phyloP scores from a whole-genome alignment of 169 alveolate species.

The Cryptosporidium sp. region DNA sequence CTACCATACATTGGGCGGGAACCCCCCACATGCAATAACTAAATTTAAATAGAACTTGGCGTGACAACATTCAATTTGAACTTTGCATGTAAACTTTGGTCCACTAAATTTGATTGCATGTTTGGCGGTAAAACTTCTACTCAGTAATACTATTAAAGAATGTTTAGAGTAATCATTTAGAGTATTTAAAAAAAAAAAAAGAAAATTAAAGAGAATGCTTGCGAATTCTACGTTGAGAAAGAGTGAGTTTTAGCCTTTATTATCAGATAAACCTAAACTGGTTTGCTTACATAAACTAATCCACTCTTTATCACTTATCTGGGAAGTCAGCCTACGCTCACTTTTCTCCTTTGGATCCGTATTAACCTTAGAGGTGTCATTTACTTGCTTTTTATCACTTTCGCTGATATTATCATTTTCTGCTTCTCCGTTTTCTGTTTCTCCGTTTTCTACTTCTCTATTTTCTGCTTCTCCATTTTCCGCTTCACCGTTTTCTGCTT shows the following conservation, averaged over 20 bases:
- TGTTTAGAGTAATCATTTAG: too few species aligned
- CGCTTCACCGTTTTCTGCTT: too few species aligned
- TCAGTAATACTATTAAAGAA: background rate
- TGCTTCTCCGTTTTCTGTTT: background rate
- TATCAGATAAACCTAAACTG: constrained; percentile 15
- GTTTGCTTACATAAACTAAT: constrained; percentile 43
- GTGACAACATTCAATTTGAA: too few species aligned
- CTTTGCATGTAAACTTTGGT: background rate
- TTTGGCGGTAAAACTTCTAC: background rate
- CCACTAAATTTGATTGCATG: background rate
- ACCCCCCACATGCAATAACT: too few species aligned
- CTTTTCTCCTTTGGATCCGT: background rate
- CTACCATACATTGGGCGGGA: background rate
- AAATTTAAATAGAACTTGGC: too few species aligned
- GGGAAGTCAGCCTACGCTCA: background rate
- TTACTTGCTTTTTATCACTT: constrained; percentile 6
- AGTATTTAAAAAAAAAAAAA: too few species aligned
- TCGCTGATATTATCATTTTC: background rate
- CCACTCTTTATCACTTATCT: constrained; percentile 59
- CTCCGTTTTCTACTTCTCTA: background rate
- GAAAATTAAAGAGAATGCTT: too few species aligned
- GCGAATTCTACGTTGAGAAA: too few species aligned
- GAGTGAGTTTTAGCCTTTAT: background rate
- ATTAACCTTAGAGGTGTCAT: background rate
- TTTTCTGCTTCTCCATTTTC: too few species aligned